Evolutionary conservation across 306 rosid species (phyloP), one percentile per base, ranked within the genome.

Genomic region (Potentilla sterilis): DNA sequence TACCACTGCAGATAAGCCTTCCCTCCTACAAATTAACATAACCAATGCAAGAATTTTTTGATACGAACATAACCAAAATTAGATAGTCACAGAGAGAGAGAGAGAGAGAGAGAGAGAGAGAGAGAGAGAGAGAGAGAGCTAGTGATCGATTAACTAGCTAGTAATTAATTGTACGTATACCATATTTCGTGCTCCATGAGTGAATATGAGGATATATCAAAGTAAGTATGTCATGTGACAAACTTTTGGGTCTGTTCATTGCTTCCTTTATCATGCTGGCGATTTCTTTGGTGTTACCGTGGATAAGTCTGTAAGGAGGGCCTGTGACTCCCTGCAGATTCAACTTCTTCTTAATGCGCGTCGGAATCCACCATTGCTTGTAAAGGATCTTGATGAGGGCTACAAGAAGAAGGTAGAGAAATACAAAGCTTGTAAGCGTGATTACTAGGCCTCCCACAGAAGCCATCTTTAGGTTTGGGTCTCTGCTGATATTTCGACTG

Each of bases 351-450:
- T 75, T 41, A 2, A 75, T 40, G 10, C 52, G 71, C 37, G 7
- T 78, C 13, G 87, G 87, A 16, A 40, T 67, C 83, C 79, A 84
- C 85, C 87, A 84, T 63, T 75, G 62, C 32, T 58, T 75, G 54
- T 13, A 41, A 44, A 83, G 4, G 38, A 81, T 40, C 51, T 65
- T 58, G 48, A 77, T 46, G 59, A 67, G 24, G 61, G 54, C 75
- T 41, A 69, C 21, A 38, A 10, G 42, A 40, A 77, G 22, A 40
- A 47, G 43, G 5, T 35, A 43, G 58, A 54, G 13, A 57, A 18
- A 18, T 5, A 68, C 22, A 77, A 55, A 69, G 69, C 80, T 18
- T 13, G 10, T 42, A 24, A 69, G 9, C 32, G 35, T 10, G 37
- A 57, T 5, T 32, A 2, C 32, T 18, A 64, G 40, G 43, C 70